A percentile compares a stretch with the other conserved stretches of the same genome.
phyloP scores from a whole-genome alignment of 345 rosid genomes.

The Salix dunnii region DNA sequence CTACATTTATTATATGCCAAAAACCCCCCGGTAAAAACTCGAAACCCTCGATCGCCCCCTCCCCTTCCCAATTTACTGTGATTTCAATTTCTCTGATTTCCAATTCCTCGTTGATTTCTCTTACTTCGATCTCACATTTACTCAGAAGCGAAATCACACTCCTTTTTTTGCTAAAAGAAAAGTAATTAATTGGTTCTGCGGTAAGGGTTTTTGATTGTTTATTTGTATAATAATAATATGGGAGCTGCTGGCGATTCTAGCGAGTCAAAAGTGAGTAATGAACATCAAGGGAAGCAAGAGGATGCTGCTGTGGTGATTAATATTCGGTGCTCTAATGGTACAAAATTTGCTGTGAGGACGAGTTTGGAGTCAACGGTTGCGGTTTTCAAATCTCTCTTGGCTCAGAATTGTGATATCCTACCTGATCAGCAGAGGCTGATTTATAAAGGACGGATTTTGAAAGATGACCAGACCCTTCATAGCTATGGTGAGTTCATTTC shows the following conservation, averaged over 20 bases:
- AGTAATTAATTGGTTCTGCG: neutral
- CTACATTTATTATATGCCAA: neutral
- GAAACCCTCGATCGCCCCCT: neutral
- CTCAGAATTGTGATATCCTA: conserved; percentile 65
- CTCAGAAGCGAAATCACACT: neutral
- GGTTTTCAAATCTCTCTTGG: conserved; percentile 52
- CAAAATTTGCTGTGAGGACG: conserved; percentile 52
- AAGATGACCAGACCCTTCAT: conserved; percentile 69
- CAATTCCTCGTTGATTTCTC: neutral
- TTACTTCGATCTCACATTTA: neutral
- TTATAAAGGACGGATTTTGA: conserved; percentile 81
- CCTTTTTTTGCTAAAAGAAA: neutral
- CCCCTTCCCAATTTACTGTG: neutral
- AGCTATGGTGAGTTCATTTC: conserved; percentile 50
- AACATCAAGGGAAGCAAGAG: conserved; percentile 19
- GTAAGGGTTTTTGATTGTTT: conserved; percentile 19
- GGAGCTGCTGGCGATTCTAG: conserved; percentile 68
- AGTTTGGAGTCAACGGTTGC: conserved; percentile 52
- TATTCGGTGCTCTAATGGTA: conserved; percentile 62
- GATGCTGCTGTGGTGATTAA: conserved; percentile 38
- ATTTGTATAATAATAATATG: conserved; percentile 11
- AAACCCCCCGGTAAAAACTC: neutral
- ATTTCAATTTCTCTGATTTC: neutral
- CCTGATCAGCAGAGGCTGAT: conserved; percentile 78
- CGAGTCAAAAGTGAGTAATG: conserved; percentile 38